These are phyloP conservation scores for Aquilaria agallochum DNA, from an alignment of 441 rosid species.

Conservation along the genomic window DNA sequence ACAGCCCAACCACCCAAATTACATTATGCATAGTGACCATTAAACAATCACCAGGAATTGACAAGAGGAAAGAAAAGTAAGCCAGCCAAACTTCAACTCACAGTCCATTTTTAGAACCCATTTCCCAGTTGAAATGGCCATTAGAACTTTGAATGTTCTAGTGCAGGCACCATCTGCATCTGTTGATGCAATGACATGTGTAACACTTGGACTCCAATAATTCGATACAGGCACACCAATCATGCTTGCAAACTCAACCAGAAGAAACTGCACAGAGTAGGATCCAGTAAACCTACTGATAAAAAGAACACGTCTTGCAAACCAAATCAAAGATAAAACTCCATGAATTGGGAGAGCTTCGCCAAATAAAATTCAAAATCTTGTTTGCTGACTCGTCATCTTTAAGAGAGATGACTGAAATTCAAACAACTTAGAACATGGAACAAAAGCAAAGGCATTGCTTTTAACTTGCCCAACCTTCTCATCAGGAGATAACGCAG, in stretches of 20 bases:
- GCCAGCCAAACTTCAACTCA: constrained; percentile 29
- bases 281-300: no score
- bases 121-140: constrained; percentile 76
- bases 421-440: no score
- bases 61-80: not conserved
- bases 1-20: constrained; percentile 4
- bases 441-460: not conserved
- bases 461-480: constrained; percentile 44
- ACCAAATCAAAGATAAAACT: no score
- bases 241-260: constrained; percentile 52
- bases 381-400: no score
- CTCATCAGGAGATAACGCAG: constrained; percentile 71
- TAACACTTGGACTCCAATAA: constrained; percentile 69
- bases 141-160: constrained; percentile 79
- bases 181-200: constrained; percentile 84
- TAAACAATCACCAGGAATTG: not conserved
- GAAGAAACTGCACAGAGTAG: constrained; percentile 33
- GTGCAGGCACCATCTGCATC: constrained; percentile 68
- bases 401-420: no score
- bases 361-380: no score
- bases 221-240: constrained; percentile 56
- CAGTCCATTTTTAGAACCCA: constrained; percentile 80
- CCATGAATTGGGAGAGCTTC: no score
- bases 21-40: not conserved
- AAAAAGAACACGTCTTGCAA: no score